Base-by-base conservation (phyloP, 108 stramenopile species). In the Fragilariopsis cylindrus region DNA sequence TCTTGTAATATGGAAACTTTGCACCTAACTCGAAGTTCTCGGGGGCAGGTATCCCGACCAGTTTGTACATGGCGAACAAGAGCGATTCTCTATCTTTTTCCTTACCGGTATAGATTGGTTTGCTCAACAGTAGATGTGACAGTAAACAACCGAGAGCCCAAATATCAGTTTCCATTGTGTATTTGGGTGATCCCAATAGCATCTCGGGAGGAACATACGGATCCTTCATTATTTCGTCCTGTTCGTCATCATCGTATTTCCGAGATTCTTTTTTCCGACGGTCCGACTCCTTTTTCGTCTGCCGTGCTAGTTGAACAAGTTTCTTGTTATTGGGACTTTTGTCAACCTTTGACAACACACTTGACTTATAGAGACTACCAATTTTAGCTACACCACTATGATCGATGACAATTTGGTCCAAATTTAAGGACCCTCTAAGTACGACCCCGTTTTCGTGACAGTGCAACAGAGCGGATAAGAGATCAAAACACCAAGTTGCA, bases 91-190 rank as follows among this genome's bases (percentile, higher is more conserved):
- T 76, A 77, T 90, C 87, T 30, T 85, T 80, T 71, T 91, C 91
- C 75, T 87, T 87, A 13, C 88, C 90, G 13, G 85, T 72, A 71
- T 90, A 95, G n/a, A 87, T 60, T n/a, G 91, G 88, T 65, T 89
- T 92, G 19, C 84, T 77, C 50, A 95, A 73, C 7, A 95, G 80
- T 44, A 95, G 73, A 68, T 92, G 84, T 4, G 91, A 90, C 43
- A 95, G 57, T 45, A 95, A 65, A 72, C 89, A 86, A 18, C 88
- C 93, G n/a, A 92, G 64, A n/a, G 90, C 76, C 90, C 90, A 95
- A 62, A 95, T 84, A 67, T 95, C 93, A 7, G 84, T 92, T 62
- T 91, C 90, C 64, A 85, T 89, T 0, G 89, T 91, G 74, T 86
- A 76, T 57, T 88, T 81, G 19, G 86, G 85, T 8, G 88, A 86